Conservation (phyloP, 495 filamentous ascomycete genomes). For the Durotheca rogersii region DNA sequence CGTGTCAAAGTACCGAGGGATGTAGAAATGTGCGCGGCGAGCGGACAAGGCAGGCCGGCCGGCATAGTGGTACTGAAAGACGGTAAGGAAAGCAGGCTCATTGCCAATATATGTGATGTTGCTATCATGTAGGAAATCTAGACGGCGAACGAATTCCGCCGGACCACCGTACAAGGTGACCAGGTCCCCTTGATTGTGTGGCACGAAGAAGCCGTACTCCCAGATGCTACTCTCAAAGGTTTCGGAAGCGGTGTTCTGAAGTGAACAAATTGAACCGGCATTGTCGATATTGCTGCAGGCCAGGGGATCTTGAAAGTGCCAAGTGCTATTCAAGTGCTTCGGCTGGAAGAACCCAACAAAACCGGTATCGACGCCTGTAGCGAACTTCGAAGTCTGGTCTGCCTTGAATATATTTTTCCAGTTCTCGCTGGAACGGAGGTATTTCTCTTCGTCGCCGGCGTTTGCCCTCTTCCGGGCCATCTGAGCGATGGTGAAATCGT, state of each 20-base stretch:
- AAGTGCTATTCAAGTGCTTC: slow-evolving; percentile 63
- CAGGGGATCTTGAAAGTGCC: slow-evolving; percentile 69
- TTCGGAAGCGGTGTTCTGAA: slow-evolving; percentile 62
- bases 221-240: slow-evolving; percentile 72
- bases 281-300: slow-evolving; percentile 60
- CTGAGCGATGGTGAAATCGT: slow-evolving; percentile 71
- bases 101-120: slow-evolving; percentile 72
- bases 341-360: slow-evolving; percentile 72
- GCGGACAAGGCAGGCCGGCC: slow-evolving; percentile 66
- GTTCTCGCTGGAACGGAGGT: slow-evolving; percentile 59
- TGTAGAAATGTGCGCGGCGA: slow-evolving; percentile 62
- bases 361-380: slow-evolving; percentile 59
- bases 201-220: slow-evolving; percentile 73
- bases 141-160: slow-evolving; percentile 57
- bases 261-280: slow-evolving; percentile 55
- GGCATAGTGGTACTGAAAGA: slow-evolving; percentile 71
- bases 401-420: slow-evolving; percentile 70
- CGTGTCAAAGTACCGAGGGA: slow-evolving; percentile 64
- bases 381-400: slow-evolving; percentile 58
- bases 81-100: slow-evolving; percentile 68
- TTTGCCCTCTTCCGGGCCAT: slow-evolving; percentile 60
- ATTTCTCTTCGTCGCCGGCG: slow-evolving; percentile 58
- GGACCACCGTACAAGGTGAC: slow-evolving; percentile 63
- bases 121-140: slow-evolving; percentile 64
- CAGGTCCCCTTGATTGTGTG: slow-evolving; percentile 66